Conservation (phyloP, 768 basidiomycete genomes). For the Coprinopsis cinerea region DNA sequence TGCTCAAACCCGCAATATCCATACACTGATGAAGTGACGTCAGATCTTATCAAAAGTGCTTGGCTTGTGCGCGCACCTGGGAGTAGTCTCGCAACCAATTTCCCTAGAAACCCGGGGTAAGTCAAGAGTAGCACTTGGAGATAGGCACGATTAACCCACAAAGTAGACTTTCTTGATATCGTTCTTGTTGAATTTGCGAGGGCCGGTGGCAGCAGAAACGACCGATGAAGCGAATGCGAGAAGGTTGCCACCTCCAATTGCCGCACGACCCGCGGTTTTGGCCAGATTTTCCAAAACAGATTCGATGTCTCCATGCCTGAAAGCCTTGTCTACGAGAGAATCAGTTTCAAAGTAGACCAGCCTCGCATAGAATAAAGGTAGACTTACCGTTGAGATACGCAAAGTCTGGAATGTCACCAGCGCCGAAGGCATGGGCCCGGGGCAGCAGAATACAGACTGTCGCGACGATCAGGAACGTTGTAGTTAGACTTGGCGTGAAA, state of each 20-base stretch:
- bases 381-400: conserved; percentile 54
- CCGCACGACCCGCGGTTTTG: conserved; percentile 46
- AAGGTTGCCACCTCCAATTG: conserved; percentile 39
- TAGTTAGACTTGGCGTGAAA: conserved; percentile 22
- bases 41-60: background rate
- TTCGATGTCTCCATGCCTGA: conserved; percentile 74
- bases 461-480: conserved; percentile 28
- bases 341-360: conserved; percentile 6
- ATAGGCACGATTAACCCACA: conserved; percentile 38
- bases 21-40: conserved; percentile 40
- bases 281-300: conserved; percentile 54
- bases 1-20: conserved; percentile 65
- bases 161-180: conserved; percentile 69
- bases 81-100: conserved; percentile 73
- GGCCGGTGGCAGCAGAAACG: conserved; percentile 38
- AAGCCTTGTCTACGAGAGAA: conserved; percentile 50
- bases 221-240: conserved; percentile 46
- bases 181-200: conserved; percentile 53
- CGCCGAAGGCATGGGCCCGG: conserved; percentile 46
- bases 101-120: conserved; percentile 30
- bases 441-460: conserved; percentile 38
- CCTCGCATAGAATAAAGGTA: background rate
- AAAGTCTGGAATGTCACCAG: conserved; percentile 69
- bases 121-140: background rate
- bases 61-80: conserved; percentile 29